Conservation (phyloP, 2,329 filamentous ascomycete genomes). For the Claviceps purpurea region DNA sequence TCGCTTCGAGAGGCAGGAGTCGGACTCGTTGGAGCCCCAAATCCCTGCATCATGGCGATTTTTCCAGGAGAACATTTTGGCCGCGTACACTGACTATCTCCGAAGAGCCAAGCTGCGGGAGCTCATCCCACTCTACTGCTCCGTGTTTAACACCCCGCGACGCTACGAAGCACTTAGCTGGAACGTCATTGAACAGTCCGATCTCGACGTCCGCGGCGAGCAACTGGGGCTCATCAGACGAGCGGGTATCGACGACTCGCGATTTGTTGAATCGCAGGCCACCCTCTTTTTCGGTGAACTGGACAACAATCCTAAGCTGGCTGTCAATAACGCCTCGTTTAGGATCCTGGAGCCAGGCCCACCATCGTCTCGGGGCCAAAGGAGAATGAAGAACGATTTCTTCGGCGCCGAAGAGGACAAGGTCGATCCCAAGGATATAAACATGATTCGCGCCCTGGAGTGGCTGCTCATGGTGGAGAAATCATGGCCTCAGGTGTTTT, state of each 20-base stretch:
- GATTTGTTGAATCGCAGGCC: constrained; percentile 60
- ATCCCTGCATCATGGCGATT: constrained; percentile 19
- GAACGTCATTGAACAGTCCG: constrained; percentile 61
- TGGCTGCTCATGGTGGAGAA: constrained; percentile 70
- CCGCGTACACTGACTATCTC: constrained; percentile 70
- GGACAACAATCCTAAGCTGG: constrained; percentile 16
- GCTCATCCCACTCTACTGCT: constrained; percentile 77
- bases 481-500: constrained; percentile 58
- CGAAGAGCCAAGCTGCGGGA: constrained; percentile 60
- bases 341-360: constrained; percentile 33
- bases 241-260: constrained; percentile 56
- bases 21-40: constrained; percentile 6
- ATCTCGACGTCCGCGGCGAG: constrained; percentile 48
- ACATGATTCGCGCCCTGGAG: constrained; percentile 65
- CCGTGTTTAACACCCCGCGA: constrained; percentile 53
- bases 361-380: constrained; percentile 33
- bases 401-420: constrained; percentile 46
- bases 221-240: constrained; percentile 64
- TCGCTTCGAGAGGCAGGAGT: constrained; percentile 28
- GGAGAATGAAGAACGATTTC: constrained; percentile 57
- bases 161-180: constrained; percentile 59
- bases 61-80: constrained; percentile 61
- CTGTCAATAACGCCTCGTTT: constrained; percentile 32
- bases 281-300: constrained; percentile 36
- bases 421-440: constrained; percentile 49